phyloP scores from a whole-genome alignment of 2,329 filamentous ascomycete genomes.

The Venturia pyrina region DNA sequence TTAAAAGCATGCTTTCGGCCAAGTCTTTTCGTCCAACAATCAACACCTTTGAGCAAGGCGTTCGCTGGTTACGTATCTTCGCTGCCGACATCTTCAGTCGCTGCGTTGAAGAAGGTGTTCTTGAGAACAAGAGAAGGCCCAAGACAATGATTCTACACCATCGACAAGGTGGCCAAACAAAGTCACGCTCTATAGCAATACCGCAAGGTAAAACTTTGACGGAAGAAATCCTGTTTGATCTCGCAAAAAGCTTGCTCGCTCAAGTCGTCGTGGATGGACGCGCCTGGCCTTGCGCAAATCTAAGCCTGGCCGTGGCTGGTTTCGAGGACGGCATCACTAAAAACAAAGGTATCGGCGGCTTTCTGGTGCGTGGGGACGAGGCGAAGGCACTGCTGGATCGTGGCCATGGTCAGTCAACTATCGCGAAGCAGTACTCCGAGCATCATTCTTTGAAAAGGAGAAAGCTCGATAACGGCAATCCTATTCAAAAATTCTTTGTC shows the following conservation, averaged over 20 bases:
- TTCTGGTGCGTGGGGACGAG: conserved; percentile 61
- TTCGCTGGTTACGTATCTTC: conserved; percentile 84
- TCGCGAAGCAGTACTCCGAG: conserved; percentile 10
- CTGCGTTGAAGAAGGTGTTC: conserved; percentile 78
- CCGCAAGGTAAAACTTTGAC: conserved; percentile 64
- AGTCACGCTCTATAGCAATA: conserved; percentile 67
- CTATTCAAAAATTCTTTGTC: conserved; percentile 12
- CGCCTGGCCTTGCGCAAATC: conserved; percentile 84
- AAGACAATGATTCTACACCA: conserved; percentile 80
- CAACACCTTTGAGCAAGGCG: conserved; percentile 64
- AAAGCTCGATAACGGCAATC: conserved; percentile 23
- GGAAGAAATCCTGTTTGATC: conserved; percentile 60
- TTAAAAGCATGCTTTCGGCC: conserved; percentile 94
- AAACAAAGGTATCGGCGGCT: conserved; percentile 77
- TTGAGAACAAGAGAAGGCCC: conserved; percentile 78
- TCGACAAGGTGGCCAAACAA: conserved; percentile 60
- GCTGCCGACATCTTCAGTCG: conserved; percentile 82
- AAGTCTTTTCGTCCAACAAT: conserved; percentile 89
- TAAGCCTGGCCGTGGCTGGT: conserved; percentile 80
- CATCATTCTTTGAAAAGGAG: conserved; percentile 25
- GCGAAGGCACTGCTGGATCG: conserved; percentile 36
- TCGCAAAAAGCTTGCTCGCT: conserved; percentile 65
- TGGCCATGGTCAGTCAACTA: conserved; percentile 16
- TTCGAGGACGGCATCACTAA: conserved; percentile 81
- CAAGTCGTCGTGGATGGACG: conserved; percentile 70